These are phyloP conservation scores for Theobroma grandiflorum DNA, from an alignment of 441 rosid genomes.

Conservation along the genomic window DNA sequence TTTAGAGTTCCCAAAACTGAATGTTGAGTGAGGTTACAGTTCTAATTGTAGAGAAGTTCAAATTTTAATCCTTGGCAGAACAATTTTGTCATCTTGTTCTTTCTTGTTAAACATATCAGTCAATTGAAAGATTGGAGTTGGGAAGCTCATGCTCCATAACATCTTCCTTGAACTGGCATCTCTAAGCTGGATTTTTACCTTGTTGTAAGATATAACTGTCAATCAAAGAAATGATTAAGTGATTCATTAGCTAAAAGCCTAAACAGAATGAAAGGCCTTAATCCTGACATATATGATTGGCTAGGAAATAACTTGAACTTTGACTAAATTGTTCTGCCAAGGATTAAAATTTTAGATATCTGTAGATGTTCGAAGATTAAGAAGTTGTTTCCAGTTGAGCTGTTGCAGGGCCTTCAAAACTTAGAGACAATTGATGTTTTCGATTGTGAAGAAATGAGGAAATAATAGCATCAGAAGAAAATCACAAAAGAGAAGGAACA, in stretches of 20 bases:
- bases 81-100: neutral
- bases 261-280: neutral
- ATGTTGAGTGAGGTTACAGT: neutral
- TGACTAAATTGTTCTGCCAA: neutral
- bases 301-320: neutral
- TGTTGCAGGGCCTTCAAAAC: no score
- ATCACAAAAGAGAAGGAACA: no score
- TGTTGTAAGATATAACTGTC: neutral
- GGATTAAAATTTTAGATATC: no score
- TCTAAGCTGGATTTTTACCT: neutral
- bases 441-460: no score
- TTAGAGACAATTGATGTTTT: no score
- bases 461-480: no score
- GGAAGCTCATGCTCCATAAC: neutral
- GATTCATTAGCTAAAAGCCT: neutral
- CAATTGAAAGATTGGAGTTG: neutral
- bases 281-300: neutral
- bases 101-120: neutral
- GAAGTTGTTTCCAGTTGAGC: no score
- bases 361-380: no score
- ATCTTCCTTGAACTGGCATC: neutral
- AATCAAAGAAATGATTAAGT: neutral
- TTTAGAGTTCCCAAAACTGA: neutral
- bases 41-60: neutral
- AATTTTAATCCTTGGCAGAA: neutral